phyloP scores from a whole-genome alignment of 2,329 filamentous ascomycete genomes.

The Verruconis gallopava region DNA sequence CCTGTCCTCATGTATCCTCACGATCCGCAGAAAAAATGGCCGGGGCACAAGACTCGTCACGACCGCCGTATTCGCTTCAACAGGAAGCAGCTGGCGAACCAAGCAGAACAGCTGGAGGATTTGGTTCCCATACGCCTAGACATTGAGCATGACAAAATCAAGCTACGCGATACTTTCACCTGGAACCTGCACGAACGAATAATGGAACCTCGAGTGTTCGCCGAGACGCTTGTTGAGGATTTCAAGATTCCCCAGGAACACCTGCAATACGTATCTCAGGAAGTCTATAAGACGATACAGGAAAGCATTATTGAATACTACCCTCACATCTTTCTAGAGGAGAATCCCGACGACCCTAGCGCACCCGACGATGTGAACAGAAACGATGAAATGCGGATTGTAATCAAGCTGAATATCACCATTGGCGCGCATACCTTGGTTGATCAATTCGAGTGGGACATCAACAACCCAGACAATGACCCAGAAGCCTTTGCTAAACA shows the following conservation, averaged over 20 bases:
- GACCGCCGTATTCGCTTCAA: constrained; percentile 60
- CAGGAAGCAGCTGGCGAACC: constrained; percentile 67
- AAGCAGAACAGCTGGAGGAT: constrained; percentile 84
- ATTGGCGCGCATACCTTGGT: constrained; percentile 89
- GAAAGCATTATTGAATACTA: constrained; percentile 92
- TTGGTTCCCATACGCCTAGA: constrained; percentile 84
- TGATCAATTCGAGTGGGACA: constrained; percentile 98
- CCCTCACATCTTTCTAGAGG: constrained; percentile 78
- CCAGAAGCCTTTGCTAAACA: constrained; percentile 85
- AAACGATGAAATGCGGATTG: constrained; percentile 95
- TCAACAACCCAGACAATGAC: constrained; percentile 87
- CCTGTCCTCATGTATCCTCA: constrained; percentile 67
- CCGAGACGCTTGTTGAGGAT: constrained; percentile 82
- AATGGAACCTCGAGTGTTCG: constrained; percentile 67
- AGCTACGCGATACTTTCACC: constrained; percentile 91
- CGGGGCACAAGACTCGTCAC: constrained; percentile 56
- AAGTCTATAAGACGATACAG: constrained; percentile 61
- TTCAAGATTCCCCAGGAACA: constrained; percentile 59
- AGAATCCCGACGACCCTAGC: constrained; percentile 80
- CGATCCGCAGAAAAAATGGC: constrained; percentile 49
- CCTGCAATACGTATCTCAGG: constrained; percentile 42
- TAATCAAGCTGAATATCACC: constrained; percentile 94
- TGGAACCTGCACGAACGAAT: constrained; percentile 95
- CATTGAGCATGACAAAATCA: constrained; percentile 90
- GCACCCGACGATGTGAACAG: constrained; percentile 90